A percentile compares a stretch with the other conserved stretches of the same genome.
These are phyloP conservation scores for Cryptosporidium meleagridis DNA, from an alignment of 169 alveolate species.

Conservation along the genomic window DNA sequence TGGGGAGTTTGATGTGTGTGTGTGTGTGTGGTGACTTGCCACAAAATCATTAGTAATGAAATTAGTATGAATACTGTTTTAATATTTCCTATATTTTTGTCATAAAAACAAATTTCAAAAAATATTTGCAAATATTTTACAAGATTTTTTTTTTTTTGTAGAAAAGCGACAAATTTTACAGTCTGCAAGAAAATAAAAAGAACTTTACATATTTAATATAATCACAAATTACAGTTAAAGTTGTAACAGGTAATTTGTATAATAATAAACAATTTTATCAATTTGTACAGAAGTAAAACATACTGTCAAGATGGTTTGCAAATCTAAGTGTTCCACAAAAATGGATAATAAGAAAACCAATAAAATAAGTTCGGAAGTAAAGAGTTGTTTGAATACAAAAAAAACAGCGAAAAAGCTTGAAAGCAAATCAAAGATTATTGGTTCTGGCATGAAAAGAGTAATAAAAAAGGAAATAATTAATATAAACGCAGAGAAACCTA, in stretches of 20 bases:
- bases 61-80: no score
- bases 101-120: background rate
- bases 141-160: conserved; percentile 21
- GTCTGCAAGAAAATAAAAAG: conserved; percentile 5
- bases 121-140: conserved; percentile 4
- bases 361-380: background rate
- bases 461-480: conserved; percentile 35
- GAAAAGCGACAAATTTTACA: conserved; percentile 22
- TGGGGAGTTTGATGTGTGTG: background rate
- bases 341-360: background rate
- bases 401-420: background rate
- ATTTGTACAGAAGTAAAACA: background rate
- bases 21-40: background rate
- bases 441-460: conserved; percentile 58
- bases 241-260: background rate
- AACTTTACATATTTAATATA: conserved; percentile 6
- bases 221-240: background rate
- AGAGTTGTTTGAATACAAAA: background rate
- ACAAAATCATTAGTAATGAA: background rate
- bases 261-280: background rate
- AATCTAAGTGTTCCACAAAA: conserved; percentile 10
- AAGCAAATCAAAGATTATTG: conserved; percentile 4
- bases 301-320: conserved; percentile 18
- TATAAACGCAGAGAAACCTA: background rate
- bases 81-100: no score